Conservation (phyloP, 495 filamentous ascomycete species). For the Hyaloscypha variabilis region DNA sequence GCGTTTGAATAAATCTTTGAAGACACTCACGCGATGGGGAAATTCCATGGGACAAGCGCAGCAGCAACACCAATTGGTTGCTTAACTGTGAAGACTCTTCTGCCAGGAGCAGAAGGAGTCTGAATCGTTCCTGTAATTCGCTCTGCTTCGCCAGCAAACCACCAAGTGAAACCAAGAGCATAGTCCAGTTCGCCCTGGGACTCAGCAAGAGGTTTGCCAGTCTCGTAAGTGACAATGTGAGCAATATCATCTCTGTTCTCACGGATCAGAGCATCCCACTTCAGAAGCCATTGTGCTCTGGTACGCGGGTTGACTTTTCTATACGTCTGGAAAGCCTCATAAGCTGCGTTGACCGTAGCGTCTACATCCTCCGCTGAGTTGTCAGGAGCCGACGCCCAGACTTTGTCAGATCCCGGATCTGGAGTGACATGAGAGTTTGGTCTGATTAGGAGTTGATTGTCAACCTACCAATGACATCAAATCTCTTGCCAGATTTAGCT, state of each 20-base stretch:
- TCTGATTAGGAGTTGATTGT: not conserved
- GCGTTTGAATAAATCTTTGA: constrained; percentile 37
- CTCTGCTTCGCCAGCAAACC: constrained; percentile 72
- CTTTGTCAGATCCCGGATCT: constrained; percentile 67
- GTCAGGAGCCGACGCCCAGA: constrained; percentile 66
- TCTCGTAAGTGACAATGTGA: constrained; percentile 62
- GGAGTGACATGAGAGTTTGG: not conserved
- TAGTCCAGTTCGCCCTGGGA: constrained; percentile 63
- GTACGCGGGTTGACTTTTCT: constrained; percentile 59
- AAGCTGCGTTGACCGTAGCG: constrained; percentile 57
- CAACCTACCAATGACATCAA: constrained; percentile 63
- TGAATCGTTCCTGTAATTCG: constrained; percentile 64
- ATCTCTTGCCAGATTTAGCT: constrained; percentile 63
- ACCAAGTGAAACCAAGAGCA: constrained; percentile 61
- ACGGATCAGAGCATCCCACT: constrained; percentile 58
- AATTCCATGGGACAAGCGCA: constrained; percentile 70
- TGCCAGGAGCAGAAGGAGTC: constrained; percentile 54
- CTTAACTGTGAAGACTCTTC: constrained; percentile 71
- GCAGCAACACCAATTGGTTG: constrained; percentile 68
- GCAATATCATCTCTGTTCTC: constrained; percentile 57
- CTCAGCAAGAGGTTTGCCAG: constrained; percentile 64
- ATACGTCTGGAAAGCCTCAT: constrained; percentile 64
- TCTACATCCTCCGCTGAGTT: constrained; percentile 64
- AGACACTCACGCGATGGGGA: constrained; percentile 41
- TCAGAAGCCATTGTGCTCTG: constrained; percentile 64